A percentile compares a stretch with the other conserved stretches of the same genome.
Evolutionary conservation across 1,284 basidiomycete species (phyloP).

Genomic region (Takashimella tepidaria): DNA sequence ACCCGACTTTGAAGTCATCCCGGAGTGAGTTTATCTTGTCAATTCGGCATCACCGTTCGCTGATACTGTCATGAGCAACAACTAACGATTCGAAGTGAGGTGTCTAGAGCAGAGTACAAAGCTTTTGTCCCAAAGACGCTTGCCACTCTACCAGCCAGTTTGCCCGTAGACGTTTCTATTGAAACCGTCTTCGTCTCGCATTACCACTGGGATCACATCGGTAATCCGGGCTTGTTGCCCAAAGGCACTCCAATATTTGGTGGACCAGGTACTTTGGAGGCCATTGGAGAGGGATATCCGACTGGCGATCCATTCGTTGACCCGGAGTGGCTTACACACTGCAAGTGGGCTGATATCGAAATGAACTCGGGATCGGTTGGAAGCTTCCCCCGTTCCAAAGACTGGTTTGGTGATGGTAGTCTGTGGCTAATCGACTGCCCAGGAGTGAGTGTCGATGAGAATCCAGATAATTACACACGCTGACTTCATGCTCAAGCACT

Average conservation of each 20-base stretch:
- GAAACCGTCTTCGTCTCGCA: slow-evolving; percentile 19
- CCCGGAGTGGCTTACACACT: background rate
- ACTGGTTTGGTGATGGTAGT: slow-evolving; percentile 30
- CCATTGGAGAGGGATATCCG: slow-evolving; percentile 19
- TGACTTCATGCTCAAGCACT: slow-evolving; percentile 12
- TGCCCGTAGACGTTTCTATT: slow-evolving; percentile 7
- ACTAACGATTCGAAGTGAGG: slow-evolving; percentile 5
- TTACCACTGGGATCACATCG: slow-evolving; percentile 13
- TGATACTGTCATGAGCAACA: too few species aligned
- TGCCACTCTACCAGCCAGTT: slow-evolving; percentile 17
- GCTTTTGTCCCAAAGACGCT: slow-evolving; percentile 13
- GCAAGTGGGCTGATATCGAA: background rate
- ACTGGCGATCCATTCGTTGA: slow-evolving; percentile 7
- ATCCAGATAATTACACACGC: too few species aligned
- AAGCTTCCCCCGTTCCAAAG: slow-evolving; percentile 20
- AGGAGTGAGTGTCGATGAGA: slow-evolving; percentile 20
- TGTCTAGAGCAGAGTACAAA: slow-evolving; percentile 12
- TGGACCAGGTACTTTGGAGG: slow-evolving; percentile 18
- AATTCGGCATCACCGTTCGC: too few species aligned
- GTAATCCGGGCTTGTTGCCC: slow-evolving; percentile 3
- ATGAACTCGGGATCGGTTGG: slow-evolving; percentile 14
- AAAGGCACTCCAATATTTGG: slow-evolving; percentile 6
- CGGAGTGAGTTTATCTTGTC: too few species aligned
- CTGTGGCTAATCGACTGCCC: slow-evolving; percentile 27
- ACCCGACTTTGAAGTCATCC: slow-evolving; percentile 13